Evolutionary conservation across 352 stramenopile genomes (phyloP), one percentile per base, ranked within the genome.

Genomic region (Globisporangium ultimum): DNA sequence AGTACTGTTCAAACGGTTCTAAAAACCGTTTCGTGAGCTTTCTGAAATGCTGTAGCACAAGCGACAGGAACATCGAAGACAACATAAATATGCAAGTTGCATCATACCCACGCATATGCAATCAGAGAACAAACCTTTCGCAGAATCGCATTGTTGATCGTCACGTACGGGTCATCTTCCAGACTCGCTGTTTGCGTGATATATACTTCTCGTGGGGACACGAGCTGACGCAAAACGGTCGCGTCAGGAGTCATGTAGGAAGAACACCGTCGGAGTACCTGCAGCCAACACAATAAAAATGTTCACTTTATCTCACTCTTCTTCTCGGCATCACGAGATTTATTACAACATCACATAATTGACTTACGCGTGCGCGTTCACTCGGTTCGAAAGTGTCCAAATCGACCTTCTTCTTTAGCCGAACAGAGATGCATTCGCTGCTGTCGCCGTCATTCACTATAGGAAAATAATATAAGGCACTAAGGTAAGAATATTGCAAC

Each of bases 1-100:
- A 93, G 55, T 90, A 95, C 41, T 87, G 76, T 60, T 95, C 81
- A 49, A 96, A 94, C 14, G 88, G 88, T n/a, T 80, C 71, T n/a
- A 96, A 64, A 46, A 96, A 95, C 6, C 71, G 66, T 60, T 91
- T 87, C 2, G 88, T 95, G 12, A 96, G 74, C 63, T 89, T 80
- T 41, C 80, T 72, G 53, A 96, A 96, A 61, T 96, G 86, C 83
- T 94, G 61, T 10, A 18, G 24, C 18, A 34, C n/a, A 45, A 17
- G 45, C 32, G 34, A 51, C 9, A 28, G 7, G n/a, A 18, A 43
- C 2, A 9, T 4, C 38, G 17, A n/a, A 34, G 15, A 32, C 14
- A 53, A 15, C 28, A 47, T 28, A n/a, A 36, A 20, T 1, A 22
- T 32, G 38, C 11, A 5, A 22, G 41, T 57, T 22, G 1, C n/a